Conservation (phyloP, 176 grass and related monocot species). For the Canna indica region DNA sequence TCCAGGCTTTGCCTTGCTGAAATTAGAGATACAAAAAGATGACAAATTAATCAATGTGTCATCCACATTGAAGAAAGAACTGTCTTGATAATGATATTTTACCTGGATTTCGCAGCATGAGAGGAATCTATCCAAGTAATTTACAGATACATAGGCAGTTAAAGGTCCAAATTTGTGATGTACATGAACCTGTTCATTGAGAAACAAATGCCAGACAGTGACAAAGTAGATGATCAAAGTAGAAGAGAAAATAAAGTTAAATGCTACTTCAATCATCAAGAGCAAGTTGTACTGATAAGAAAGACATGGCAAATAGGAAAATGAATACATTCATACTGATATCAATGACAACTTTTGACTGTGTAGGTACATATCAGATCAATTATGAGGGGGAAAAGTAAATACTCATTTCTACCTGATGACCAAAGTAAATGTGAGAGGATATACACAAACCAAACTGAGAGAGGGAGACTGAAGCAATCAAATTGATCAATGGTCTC, state of each 20-base stretch:
- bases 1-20: not conserved
- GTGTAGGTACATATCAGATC: too few relatives aligned
- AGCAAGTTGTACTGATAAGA: not conserved
- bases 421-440: too few relatives aligned
- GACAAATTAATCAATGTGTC: too few relatives aligned
- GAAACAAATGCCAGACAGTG: not conserved
- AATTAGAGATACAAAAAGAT: not conserved
- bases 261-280: not conserved
- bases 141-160: not conserved
- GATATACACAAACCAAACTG: too few relatives aligned
- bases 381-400: too few relatives aligned
- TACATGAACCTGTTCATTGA: conserved; percentile 8
- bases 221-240: not conserved
- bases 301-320: too few relatives aligned
- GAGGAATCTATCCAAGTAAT: conserved; percentile 11
- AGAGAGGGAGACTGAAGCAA: too few relatives aligned
- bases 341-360: too few relatives aligned
- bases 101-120: not conserved
- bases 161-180: conserved; percentile 1
- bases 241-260: not conserved
- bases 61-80: not conserved
- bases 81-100: not conserved
- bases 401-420: too few relatives aligned
- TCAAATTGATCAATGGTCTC: too few relatives aligned
- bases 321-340: too few relatives aligned